Percentiles rank a stretch among this genome's conserved stretches.
phyloP scores from a whole-genome alignment of 352 stramenopile species.

The Globisporangium viniferum region DNA sequence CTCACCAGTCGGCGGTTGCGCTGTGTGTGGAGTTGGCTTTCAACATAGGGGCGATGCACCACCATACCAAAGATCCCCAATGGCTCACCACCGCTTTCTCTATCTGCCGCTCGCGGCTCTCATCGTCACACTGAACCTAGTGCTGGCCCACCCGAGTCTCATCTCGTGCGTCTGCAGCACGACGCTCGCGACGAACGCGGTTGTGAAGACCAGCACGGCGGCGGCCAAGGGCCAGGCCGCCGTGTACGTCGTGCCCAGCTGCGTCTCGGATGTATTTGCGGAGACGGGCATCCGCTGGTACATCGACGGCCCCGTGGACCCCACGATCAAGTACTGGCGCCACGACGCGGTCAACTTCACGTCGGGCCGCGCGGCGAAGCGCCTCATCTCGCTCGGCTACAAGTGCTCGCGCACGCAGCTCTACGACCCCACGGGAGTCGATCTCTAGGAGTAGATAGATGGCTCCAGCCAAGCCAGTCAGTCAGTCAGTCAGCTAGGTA shows the following conservation, averaged over 20 bases:
- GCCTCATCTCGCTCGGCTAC: constrained; percentile 71
- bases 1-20: no score
- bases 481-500: no score
- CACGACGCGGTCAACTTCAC: constrained; percentile 35
- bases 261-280: constrained; percentile 80
- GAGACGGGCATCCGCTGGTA: constrained; percentile 81
- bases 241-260: constrained; percentile 56
- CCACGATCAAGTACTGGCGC: constrained; percentile 63
- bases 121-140: background rate
- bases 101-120: background rate
- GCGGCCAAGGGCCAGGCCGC: constrained; percentile 42
- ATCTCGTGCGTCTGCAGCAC: constrained; percentile 75
- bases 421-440: constrained; percentile 43
- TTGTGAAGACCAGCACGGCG: constrained; percentile 37
- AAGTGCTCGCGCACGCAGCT: constrained; percentile 60
- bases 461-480: background rate
- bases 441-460: background rate
- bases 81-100: background rate
- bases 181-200: constrained; percentile 51
- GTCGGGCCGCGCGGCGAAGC: constrained; percentile 51
- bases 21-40: background rate
- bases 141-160: constrained; percentile 49
- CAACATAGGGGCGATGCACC: background rate
- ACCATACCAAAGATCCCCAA: background rate
- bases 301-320: constrained; percentile 56